Conservation (phyloP, 78 protist genomes). For the Emiliania huxleyi region DNA sequence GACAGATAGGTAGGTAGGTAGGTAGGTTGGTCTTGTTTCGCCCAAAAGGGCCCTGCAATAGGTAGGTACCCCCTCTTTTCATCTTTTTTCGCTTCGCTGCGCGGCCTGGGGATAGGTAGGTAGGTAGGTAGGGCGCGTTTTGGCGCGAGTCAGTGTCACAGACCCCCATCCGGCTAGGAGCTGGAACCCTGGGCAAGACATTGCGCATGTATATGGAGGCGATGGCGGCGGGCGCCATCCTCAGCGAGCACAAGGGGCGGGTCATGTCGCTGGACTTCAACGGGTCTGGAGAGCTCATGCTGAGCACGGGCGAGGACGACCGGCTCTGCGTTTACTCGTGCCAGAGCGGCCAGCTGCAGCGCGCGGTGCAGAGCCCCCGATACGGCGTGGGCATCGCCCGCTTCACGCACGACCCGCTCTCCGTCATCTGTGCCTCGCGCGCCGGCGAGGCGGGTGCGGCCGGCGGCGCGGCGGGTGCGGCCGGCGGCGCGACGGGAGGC, state of each 20-base stretch:
- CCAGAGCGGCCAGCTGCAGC: neutral
- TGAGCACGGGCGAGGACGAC: neutral
- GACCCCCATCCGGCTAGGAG: too few relatives aligned
- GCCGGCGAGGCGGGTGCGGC: neutral
- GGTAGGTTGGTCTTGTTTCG: too few relatives aligned
- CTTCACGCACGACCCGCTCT: conserved; percentile 10
- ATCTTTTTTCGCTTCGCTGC: too few relatives aligned
- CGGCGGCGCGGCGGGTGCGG: neutral
- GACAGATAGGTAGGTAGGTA: too few relatives aligned
- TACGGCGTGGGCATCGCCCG: conserved; percentile 20
- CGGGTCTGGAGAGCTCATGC: neutral
- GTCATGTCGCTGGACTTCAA: neutral
- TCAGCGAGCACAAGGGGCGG: neutral
- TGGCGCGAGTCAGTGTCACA: too few relatives aligned
- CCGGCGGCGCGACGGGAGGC: too few relatives aligned
- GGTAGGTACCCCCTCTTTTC: too few relatives aligned
- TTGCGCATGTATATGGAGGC: too few relatives aligned
- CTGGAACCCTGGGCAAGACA: too few relatives aligned
- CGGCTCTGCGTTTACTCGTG: neutral
- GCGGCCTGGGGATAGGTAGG: too few relatives aligned
- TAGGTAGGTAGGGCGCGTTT: too few relatives aligned
- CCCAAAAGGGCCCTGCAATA: too few relatives aligned
- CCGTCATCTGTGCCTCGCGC: conserved; percentile 17
- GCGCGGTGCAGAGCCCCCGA: neutral
- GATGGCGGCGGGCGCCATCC: neutral